Base-by-base conservation (phyloP, 768 basidiomycete genomes). In the Krasilnikovozyma curviuscula region DNA sequence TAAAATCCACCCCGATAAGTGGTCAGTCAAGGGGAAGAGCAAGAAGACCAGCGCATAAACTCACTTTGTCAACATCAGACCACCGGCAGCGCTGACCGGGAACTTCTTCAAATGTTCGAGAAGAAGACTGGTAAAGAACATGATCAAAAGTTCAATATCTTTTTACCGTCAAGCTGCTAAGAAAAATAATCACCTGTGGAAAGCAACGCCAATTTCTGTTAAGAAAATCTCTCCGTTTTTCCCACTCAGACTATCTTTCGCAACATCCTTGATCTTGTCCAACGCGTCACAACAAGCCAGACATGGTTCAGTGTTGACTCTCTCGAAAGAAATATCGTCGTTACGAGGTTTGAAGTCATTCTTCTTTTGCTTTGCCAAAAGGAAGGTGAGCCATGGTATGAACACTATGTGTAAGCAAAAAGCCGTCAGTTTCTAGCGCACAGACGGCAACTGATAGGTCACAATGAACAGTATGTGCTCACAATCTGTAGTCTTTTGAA, bases 301-400 rank as follows among this genome's bases (percentile, higher is more conserved):
- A 61, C 88, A 95, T 0, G 93, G 88, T 54, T 95, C 91, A 0
- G 93, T 97, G 59, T 85, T 93, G 24, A 84, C 84, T 19, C 86
- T 70, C 3, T 86, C 84, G 63, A 95, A 97, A 0, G 88, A 88
- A 21, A 88, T 65, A 56, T 97, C 91, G 59, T 98, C 93, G 56
- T 95, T 88, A 31, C 81, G 76, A 10, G 93, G 93, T 64, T 91
- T 93, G 68, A 93, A 98, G 62, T 98, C 93, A 42, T 76, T 81
- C 58, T 79, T 81, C 69, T 95, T 95, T 63, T 98, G 93, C 63
- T 86, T 89, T 7, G 76, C 72, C 31, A 98, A 74, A 53, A 83
- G 79, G 3, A 70, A 53, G 2, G 75, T 70, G 7, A 95, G 67
- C 78, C 82, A 89, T 18, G 73, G 63, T 40, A 86, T 63, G 50